Percentiles rank a stretch among this genome's conserved stretches.
phyloP scores from a whole-genome alignment of 352 stramenopile genomes.

The Blastocystis sp. region DNA sequence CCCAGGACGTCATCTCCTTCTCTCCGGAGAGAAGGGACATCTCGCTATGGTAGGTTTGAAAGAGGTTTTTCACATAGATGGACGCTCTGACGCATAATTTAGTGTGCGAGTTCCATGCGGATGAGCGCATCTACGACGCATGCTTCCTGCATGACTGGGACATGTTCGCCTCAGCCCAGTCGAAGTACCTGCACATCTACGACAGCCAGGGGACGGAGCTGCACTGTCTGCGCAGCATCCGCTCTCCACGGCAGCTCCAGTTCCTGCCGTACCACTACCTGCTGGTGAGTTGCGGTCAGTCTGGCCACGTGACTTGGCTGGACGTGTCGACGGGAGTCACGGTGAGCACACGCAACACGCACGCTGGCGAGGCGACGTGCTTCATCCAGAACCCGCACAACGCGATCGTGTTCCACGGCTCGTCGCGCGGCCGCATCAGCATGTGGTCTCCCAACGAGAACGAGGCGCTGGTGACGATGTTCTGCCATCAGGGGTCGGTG shows the following conservation, averaged over 20 bases:
- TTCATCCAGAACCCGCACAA: conserved; percentile 86
- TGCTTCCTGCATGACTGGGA: conserved; percentile 92
- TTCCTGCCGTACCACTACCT: conserved; percentile 98
- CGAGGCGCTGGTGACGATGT: conserved; percentile 87
- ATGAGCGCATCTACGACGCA: conserved; percentile 85
- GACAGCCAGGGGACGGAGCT: conserved; percentile 89
- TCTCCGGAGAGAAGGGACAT: conserved; percentile 86
- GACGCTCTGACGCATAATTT: conserved; percentile 67
- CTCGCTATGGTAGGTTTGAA: conserved; percentile 75
- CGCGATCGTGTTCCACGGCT: conserved; percentile 87
- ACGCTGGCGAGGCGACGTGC: not conserved
- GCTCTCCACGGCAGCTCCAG: conserved; percentile 81
- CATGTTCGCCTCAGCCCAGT: conserved; percentile 88
- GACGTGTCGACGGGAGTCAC: conserved; percentile 62
- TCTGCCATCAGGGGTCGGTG: conserved; percentile 89
- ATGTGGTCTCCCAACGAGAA: conserved; percentile 88
- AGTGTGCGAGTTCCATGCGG: conserved; percentile 84
- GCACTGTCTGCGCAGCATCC: conserved; percentile 85
- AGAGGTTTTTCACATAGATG: conserved; percentile 68
- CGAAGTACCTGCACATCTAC: conserved; percentile 97
- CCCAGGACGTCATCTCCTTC: conserved; percentile 85
- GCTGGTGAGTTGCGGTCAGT: conserved; percentile 82
- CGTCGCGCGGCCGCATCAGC: conserved; percentile 89
- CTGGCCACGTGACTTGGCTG: conserved; percentile 62
- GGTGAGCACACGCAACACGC: not conserved